Evolutionary conservation across 2,329 filamentous ascomycete genomes (phyloP).

Genomic region (Botryotinia narcissicola): DNA sequence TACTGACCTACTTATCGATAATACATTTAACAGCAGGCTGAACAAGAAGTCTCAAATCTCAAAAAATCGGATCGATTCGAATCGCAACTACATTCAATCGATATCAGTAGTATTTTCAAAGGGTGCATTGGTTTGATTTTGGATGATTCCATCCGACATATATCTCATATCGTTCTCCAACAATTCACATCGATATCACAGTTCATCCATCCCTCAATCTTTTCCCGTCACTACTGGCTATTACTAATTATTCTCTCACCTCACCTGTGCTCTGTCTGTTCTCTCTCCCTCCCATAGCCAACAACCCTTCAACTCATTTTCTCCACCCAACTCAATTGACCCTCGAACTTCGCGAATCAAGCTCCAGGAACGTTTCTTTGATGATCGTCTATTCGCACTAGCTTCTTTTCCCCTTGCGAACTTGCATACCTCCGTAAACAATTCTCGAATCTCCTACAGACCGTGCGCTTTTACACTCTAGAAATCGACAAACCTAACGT

Average conservation of each 20-base stretch:
- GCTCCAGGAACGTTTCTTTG: conserved; percentile 14
- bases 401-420: conserved; percentile 16
- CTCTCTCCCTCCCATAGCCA: background rate
- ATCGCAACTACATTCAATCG: background rate
- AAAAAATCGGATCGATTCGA: background rate
- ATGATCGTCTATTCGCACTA: conserved; percentile 18
- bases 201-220: conserved; percentile 5
- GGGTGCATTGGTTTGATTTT: background rate
- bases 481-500: conserved; percentile 22
- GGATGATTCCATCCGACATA: background rate
- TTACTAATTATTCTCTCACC: background rate
- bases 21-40: conserved; percentile 5
- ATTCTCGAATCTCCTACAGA: conserved; percentile 18
- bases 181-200: background rate
- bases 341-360: conserved; percentile 10
- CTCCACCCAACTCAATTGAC: conserved; percentile 9
- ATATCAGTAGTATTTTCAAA: background rate
- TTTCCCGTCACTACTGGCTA: background rate
- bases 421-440: conserved; percentile 17
- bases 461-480: conserved; percentile 13
- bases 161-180: background rate
- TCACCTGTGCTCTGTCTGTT: background rate
- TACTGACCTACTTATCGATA: background rate
- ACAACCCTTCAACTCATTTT: conserved; percentile 3
- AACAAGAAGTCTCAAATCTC: background rate